phyloP scores from a whole-genome alignment of 2,329 filamentous ascomycete species.

The Cladosporium sp. region DNA sequence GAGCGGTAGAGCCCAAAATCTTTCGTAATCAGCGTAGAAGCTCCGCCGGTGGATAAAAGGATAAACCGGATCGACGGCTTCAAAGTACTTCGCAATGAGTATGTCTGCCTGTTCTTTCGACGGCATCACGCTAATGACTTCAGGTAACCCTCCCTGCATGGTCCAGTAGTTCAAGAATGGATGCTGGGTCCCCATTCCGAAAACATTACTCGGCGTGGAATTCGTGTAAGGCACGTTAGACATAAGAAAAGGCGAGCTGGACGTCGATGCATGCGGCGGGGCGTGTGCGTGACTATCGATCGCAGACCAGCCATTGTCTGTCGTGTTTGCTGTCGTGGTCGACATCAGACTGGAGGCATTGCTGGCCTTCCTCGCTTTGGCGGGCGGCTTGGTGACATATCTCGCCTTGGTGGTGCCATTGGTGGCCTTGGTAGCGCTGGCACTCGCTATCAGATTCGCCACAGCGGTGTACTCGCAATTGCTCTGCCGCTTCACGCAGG shows the following conservation, averaged over 20 bases:
- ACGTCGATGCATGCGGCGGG: slow-evolving; percentile 6
- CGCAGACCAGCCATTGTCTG: slow-evolving; percentile 27
- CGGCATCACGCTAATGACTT: slow-evolving; percentile 71
- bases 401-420: slow-evolving; percentile 23
- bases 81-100: slow-evolving; percentile 53
- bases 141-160: slow-evolving; percentile 67
- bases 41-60: slow-evolving; percentile 73
- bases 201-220: slow-evolving; percentile 69
- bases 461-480: slow-evolving; percentile 72
- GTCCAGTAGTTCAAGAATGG: slow-evolving; percentile 85
- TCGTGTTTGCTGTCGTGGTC: slow-evolving; percentile 22
- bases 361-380: slow-evolving; percentile 30
- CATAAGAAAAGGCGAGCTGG: slow-evolving; percentile 50
- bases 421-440: slow-evolving; percentile 41
- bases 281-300: slow-evolving; percentile 21
- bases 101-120: slow-evolving; percentile 73
- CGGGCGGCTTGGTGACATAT: slow-evolving; percentile 31
- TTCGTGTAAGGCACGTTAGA: slow-evolving; percentile 70
- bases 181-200: slow-evolving; percentile 74
- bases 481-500: slow-evolving; percentile 71
- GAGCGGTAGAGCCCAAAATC: slow-evolving; percentile 64
- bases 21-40: slow-evolving; percentile 74
- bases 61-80: slow-evolving; percentile 71
- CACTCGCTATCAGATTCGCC: slow-evolving; percentile 62
- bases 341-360: slow-evolving; percentile 22